These are phyloP conservation scores for Xerocomus nothofagi DNA, from an alignment of 1,284 basidiomycete species.

Conservation along the genomic window DNA sequence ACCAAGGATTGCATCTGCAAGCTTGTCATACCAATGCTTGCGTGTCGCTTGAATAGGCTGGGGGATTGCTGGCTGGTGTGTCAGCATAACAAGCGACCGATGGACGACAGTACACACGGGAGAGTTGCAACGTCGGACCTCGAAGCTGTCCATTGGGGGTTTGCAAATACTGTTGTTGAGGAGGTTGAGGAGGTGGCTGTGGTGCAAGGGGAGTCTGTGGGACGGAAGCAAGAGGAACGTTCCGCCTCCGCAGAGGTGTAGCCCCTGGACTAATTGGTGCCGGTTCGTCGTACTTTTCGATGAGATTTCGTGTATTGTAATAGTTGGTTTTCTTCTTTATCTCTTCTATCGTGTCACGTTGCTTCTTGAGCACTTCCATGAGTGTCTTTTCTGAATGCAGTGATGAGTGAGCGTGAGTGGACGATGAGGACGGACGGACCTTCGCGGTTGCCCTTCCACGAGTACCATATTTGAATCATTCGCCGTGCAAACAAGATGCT, in stretches of 20 bases:
- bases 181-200: conserved; percentile 19
- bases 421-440: conserved; percentile 49
- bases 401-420: background rate
- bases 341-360: conserved; percentile 89
- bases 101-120: conserved; percentile 37
- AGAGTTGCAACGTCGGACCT: conserved; percentile 36
- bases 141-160: conserved; percentile 25
- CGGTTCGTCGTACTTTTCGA: conserved; percentile 87
- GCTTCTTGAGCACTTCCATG: conserved; percentile 72
- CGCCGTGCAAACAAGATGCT: conserved; percentile 84
- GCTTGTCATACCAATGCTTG: conserved; percentile 86
- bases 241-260: conserved; percentile 38
- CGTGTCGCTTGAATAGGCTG: conserved; percentile 56
- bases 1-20: conserved; percentile 84
- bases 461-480: conserved; percentile 87
- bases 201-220: conserved; percentile 25
- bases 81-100: conserved; percentile 9
- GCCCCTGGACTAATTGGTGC: conserved; percentile 29
- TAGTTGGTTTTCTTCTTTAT: conserved; percentile 98
- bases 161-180: conserved; percentile 21
- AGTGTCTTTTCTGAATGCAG: conserved; percentile 71
- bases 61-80: conserved; percentile 34
- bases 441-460: conserved; percentile 80
- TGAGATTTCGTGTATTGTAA: conserved; percentile 85
- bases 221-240: conserved; percentile 18